Percentiles rank a stretch among this genome's conserved stretches.
Conservation (phyloP, 441 rosid species). For the Breynia disticha region DNA sequence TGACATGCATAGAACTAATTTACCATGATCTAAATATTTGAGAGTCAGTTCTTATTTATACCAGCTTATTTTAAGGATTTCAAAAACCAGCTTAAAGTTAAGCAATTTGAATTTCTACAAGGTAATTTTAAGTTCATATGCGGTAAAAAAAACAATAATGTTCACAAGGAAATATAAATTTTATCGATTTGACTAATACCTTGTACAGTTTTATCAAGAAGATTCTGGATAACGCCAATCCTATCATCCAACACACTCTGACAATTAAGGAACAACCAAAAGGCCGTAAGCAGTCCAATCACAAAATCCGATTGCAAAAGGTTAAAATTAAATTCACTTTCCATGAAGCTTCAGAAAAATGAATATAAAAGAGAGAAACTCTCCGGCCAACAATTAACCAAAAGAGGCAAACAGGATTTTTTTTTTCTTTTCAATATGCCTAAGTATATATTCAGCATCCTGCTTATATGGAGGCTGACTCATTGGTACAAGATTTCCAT, state of each 20-base stretch:
- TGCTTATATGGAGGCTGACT: no score
- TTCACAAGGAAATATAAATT: conserved; percentile 7
- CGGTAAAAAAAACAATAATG: neutral
- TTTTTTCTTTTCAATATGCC: no score
- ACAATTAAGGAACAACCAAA: conserved; percentile 17
- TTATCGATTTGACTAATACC: conserved; percentile 34
- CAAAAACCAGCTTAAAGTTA: no score
- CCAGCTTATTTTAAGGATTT: neutral
- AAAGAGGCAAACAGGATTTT: no score
- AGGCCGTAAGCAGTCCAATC: neutral
- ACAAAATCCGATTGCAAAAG: no score
- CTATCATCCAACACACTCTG: conserved; percentile 50
- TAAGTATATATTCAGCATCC: no score
- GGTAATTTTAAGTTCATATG: no score
- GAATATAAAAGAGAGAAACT: no score
- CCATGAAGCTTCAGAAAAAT: no score
- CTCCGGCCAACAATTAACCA: no score
- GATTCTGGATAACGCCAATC: conserved; percentile 54
- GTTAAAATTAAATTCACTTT: no score
- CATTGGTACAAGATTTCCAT: neutral
- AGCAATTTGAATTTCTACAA: no score
- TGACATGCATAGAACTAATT: conserved; percentile 2
- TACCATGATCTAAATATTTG: neutral
- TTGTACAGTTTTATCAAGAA: conserved; percentile 77
- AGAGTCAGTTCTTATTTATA: neutral